These are phyloP conservation scores for Mollisiaceae sp. DNA, from an alignment of 2,329 filamentous ascomycete species.

Conservation along the genomic window DNA sequence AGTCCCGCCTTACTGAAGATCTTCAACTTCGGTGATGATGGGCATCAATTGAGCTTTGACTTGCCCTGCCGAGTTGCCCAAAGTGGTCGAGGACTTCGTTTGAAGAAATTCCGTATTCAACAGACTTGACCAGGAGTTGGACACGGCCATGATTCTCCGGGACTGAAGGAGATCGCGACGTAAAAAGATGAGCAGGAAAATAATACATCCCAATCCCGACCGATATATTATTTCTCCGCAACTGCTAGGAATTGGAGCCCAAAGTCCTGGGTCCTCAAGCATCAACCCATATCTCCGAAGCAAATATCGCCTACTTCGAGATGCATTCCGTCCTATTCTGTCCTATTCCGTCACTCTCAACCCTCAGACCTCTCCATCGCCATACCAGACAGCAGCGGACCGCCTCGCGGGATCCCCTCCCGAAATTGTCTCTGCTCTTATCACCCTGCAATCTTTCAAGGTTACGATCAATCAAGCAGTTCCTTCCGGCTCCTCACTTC, in stretches of 20 bases:
- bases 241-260: background rate
- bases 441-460: slow-evolving; percentile 15
- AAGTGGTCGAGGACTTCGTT: background rate
- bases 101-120: background rate
- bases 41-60: background rate
- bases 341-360: background rate
- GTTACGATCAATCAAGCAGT: slow-evolving; percentile 1
- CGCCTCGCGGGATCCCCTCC: slow-evolving; percentile 17
- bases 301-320: background rate
- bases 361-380: background rate
- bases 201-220: background rate
- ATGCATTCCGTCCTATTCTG: slow-evolving; percentile 9
- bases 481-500: background rate
- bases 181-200: background rate
- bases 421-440: slow-evolving; percentile 12
- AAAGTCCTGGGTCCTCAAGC: background rate
- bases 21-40: background rate
- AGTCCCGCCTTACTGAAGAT: background rate
- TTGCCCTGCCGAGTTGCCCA: background rate
- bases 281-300: background rate
- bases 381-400: slow-evolving; percentile 13
- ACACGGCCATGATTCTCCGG: background rate
- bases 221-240: background rate
- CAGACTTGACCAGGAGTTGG: background rate
- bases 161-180: background rate